Base-by-base conservation (phyloP, 441 rosid genomes). In the Populus hybrid region DNA sequence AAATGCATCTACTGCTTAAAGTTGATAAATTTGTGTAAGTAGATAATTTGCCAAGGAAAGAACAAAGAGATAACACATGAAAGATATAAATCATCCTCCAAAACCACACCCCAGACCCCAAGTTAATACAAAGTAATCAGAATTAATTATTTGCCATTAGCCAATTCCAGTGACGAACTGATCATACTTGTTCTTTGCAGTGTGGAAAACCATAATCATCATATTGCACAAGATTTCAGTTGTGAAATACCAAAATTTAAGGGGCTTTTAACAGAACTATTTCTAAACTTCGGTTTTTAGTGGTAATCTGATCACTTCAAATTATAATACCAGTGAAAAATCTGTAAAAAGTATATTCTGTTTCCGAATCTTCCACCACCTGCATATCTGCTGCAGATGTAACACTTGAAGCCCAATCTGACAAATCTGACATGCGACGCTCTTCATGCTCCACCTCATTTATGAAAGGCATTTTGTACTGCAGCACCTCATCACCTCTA, bases 341-440 rank as follows among this genome's bases (percentile, higher is more conserved):
- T 21, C 56, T 11, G 14, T 26, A 26, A 23, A 45, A 45, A 61
- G 6, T 3, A 33, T 6, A 0, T 38, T n/a, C 6, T 33, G 56
- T 16, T 31, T n/a, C 36, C 2, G 61, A 56, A 80, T 67, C 26
- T 72, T 68, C 64, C 7, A 36, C 79, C 78, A 95, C 99, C 95
- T 90, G 94, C 33, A 85, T 78, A 61, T 95, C 99, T 71, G 90
- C 86, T 69, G 92, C 11, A 71, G 99, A 93, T 35, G 96, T 87
- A 82, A 87, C 93, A 87, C 98, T 95, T 6, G 95, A 91, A 76
- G 94, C 90, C 98, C 97, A 94, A 82, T 95, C 99, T 0, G 98
- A 95, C 86, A 92, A 79, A 88, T 95, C 94, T 72, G 99, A 94
- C 97, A 95, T 88, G 76, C 99, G 97, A 6, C 98, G 87, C 81